These are phyloP conservation scores for Mikania micrantha DNA, from an alignment of 129 eudicot species.

Conservation along the genomic window DNA sequence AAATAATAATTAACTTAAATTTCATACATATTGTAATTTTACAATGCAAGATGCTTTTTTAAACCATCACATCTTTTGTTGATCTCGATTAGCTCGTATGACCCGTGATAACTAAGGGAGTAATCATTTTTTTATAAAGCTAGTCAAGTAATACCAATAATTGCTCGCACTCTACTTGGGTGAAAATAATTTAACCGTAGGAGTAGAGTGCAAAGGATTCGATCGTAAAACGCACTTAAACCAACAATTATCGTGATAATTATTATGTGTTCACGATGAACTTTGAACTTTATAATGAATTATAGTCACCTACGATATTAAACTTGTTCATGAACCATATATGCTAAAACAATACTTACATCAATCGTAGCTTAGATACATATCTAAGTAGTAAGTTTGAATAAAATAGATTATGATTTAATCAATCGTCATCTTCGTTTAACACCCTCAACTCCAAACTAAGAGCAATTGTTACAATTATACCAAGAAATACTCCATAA, in stretches of 20 bases:
- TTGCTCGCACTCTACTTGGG: not conserved
- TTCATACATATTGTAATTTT: too few species aligned
- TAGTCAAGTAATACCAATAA: not conserved
- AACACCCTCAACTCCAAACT: constrained; percentile 51
- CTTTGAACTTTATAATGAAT: too few species aligned
- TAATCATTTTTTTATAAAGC: not conserved
- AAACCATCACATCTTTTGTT: too few species aligned
- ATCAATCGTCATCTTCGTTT: constrained; percentile 20
- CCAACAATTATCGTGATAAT: not conserved
- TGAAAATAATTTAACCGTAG: too few species aligned
- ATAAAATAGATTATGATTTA: not conserved
- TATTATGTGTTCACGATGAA: not conserved
- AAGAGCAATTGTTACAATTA: constrained; percentile 37
- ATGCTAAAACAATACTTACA: not conserved
- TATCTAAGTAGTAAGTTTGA: not conserved
- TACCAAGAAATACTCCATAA: constrained; percentile 41
- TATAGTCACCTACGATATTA: not conserved
- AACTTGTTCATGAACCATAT: not conserved
- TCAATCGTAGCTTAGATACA: not conserved
- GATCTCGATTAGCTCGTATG: not conserved
- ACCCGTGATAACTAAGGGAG: not conserved
- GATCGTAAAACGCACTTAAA: not conserved
- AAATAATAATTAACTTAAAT: too few species aligned
- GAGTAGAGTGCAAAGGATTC: not conserved
- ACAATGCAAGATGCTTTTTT: too few species aligned